Base-by-base conservation (phyloP, 306 rosid species). In the Comarum palustre region DNA sequence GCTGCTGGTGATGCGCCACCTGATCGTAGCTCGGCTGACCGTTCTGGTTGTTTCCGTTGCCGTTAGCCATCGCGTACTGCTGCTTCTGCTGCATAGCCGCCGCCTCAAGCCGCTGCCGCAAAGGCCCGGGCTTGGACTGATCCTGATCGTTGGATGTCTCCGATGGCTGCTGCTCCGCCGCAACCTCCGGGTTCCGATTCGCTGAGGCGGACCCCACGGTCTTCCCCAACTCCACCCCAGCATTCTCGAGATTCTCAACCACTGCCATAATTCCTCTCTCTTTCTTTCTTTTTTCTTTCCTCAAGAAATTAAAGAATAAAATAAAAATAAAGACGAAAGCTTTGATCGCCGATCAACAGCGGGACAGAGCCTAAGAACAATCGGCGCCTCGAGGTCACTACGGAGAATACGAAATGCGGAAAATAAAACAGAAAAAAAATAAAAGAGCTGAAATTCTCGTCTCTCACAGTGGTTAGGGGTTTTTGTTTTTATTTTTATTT, bases 221-320 rank as follows among this genome's bases (percentile, higher is more conserved):
- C 63, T 73, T 58, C 39, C 66, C 81, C 41, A 66, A 57, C 73
- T 79, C 83, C 68, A 46, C 73, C 22, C 79, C 83, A 42, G 79
- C 83, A 69, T 74, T 79, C 76, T 79, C 83, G 45, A 79, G 76
- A 74, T 74, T 79, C 76, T 79, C 83, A 62, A 79, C 79, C 79
- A 79, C 83, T 19, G 83, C 83, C 83, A 74, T 82, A 38, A 62
- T 46, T 67, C 41, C 20, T 20, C n/a, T 62, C 31, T 51, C 45
- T 8, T 47, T 47, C 43, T 47, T 27, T 36, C 29, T 25, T 24
- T 24, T 15, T 61, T 36, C n/a, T 45, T 36, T 39, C 34, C 17
- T 16, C 8, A 3, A 29, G 31, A 34, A 34, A 16, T 8, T 8
- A 16, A 55, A 15, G 4, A 22, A 7, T 8, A 8, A 11, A 72